Base-by-base conservation (phyloP, 345 rosid species). In the Moricandia moricandioides region DNA sequence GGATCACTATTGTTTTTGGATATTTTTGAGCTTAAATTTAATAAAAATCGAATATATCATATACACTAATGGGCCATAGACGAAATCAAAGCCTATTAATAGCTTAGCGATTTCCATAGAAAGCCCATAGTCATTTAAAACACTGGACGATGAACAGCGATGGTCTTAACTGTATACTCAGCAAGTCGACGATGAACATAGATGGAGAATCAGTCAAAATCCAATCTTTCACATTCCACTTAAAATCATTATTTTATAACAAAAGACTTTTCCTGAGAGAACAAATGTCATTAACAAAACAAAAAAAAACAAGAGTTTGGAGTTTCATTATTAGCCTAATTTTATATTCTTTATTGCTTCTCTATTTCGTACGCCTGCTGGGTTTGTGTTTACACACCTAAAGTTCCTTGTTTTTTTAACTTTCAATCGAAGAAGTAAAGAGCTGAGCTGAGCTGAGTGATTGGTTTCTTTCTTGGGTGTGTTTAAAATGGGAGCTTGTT, bases 401-500 rank as follows among this genome's bases (percentile, higher is more conserved):
- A 68, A 73, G 74, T 45, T 10, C 3, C 66, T 54, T 78, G 59
- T 18, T 11, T 5, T 7, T 63, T 57, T 24, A 8, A 55, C 59
- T 55, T 13, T 13, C 51, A 45, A 45, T 13, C 6, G 51, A 45
- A 45, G 51, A 45, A 45, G 51, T 45, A 45, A 45, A 21, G 70
- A 78, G 69, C 64, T 52, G 71, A 64, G 65, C 24, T 62, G 56
- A 63, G 71, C 24, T 76, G 47, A 45, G 51, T 13, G 17, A 45
- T 45, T 45, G 17, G 51, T 45, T 45, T 45, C 16, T 5, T 40
- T 40, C 49, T 40, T 40, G 49, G 49, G 51, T 45, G 37, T 33
- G 72, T 68, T 14, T 67, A 62, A 59, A 91, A 29, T 93, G 97
- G 98, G 98, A 81, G 86, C 84, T 62, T 93, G 98, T 71, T 89